Evolutionary conservation across 805 yeast genomes (phyloP).

Genomic region (Candida hispaniensis): DNA sequence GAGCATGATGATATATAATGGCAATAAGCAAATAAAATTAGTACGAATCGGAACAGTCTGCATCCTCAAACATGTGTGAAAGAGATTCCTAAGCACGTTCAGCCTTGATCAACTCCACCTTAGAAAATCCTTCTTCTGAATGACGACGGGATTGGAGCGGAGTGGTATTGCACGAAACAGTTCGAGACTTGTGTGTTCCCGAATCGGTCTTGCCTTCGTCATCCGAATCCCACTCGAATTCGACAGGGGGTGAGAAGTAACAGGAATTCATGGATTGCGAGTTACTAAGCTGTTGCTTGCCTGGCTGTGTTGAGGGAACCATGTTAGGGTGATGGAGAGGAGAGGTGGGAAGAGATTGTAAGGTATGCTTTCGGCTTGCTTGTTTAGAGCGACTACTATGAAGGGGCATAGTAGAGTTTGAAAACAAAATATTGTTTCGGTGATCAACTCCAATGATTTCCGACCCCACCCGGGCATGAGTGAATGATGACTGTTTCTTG

Average conservation of each 20-base stretch:
- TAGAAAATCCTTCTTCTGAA: slow-evolving; percentile 3
- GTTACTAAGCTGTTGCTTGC: neutral
- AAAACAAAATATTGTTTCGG: too few relatives aligned
- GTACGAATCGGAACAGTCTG: slow-evolving; percentile 12
- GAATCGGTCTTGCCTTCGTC: slow-evolving; percentile 14
- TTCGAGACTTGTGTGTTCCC: slow-evolving; percentile 4
- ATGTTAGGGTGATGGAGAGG: slow-evolving; percentile 12
- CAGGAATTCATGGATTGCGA: slow-evolving; percentile 1
- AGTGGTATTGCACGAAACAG: slow-evolving; percentile 2
- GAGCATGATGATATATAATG: too few relatives aligned
- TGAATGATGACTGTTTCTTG: slow-evolving; percentile 6
- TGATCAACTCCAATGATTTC: slow-evolving; percentile 6
- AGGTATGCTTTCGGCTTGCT: slow-evolving; percentile 8
- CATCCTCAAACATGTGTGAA: slow-evolving; percentile 12
- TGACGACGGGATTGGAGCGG: slow-evolving; percentile 5
- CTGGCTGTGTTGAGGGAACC: slow-evolving; percentile 1
- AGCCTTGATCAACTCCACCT: slow-evolving; percentile 1
- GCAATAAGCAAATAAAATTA: too few relatives aligned
- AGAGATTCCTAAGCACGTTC: slow-evolving; percentile 7
- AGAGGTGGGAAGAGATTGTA: slow-evolving; percentile 7
- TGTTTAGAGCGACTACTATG: slow-evolving; percentile 3
- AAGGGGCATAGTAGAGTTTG: too few relatives aligned
- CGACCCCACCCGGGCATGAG: slow-evolving; percentile 9
- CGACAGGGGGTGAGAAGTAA: slow-evolving; percentile 1
- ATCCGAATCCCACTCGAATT: slow-evolving; percentile 14